Conservation (phyloP, 1,139 yeast genomes). For the Hemisphaericaspora xylofermentans region DNA sequence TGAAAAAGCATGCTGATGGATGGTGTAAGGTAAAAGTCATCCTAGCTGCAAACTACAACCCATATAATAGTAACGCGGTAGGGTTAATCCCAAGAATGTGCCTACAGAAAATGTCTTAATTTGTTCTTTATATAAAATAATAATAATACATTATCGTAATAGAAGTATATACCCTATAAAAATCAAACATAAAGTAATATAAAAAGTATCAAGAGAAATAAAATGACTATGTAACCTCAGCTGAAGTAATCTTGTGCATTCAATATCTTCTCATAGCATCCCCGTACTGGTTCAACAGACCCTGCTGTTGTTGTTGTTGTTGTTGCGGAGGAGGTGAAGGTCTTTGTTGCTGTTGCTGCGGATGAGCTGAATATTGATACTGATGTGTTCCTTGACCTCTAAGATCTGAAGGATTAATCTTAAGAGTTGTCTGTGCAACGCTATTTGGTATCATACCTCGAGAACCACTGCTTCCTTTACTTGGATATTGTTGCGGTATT, state of each 20-base stretch:
- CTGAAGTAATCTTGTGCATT: no score
- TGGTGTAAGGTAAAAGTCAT: constrained; percentile 35
- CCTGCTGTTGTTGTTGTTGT: constrained; percentile 5
- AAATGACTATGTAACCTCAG: no score
- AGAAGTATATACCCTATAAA: constrained; percentile 3
- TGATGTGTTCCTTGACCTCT: constrained; percentile 16
- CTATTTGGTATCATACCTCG: not conserved
- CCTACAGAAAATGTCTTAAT: constrained; percentile 17
- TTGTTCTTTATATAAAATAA: not conserved
- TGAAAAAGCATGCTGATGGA: constrained; percentile 36
- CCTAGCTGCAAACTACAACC: constrained; percentile 12
- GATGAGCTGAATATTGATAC: constrained; percentile 13
- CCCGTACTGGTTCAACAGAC: not conserved
- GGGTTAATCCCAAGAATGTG: constrained; percentile 42
- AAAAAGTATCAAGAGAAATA: not conserved
- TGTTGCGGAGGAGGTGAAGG: constrained; percentile 3
- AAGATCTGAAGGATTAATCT: constrained; percentile 6
- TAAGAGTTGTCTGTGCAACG: not conserved
- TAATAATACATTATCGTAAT: constrained; percentile 7
- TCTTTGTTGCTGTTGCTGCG: constrained; percentile 4
- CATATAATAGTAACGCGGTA: constrained; percentile 9
- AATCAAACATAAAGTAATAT: not conserved
- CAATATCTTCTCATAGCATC: constrained; percentile 4
- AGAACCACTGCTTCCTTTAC: constrained; percentile 2
- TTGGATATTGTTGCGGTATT: constrained; percentile 15